These are phyloP conservation scores for Brettanomyces anomalus DNA, from an alignment of 805 yeast genomes.

Conservation along the genomic window DNA sequence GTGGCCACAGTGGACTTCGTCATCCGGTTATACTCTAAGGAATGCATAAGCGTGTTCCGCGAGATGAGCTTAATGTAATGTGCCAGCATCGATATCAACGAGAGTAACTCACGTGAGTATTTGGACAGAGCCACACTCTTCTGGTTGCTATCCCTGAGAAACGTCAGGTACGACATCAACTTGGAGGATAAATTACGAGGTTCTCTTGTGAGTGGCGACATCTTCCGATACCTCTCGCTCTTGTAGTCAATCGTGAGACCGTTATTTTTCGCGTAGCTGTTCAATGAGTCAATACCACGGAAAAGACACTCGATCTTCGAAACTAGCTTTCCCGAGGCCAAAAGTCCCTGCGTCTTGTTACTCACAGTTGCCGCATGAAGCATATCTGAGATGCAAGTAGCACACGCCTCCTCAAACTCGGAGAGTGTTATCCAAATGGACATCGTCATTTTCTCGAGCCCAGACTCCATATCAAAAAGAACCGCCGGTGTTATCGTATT, in stretches of 20 bases:
- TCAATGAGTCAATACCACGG: constrained; percentile 54
- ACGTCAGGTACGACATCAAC: constrained; percentile 79
- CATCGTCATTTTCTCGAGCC: constrained; percentile 48
- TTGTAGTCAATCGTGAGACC: constrained; percentile 15
- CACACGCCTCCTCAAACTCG: constrained; percentile 84
- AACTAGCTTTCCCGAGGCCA: constrained; percentile 64
- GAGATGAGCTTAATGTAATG: constrained; percentile 84
- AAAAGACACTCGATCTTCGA: constrained; percentile 70
- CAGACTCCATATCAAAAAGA: constrained; percentile 49
- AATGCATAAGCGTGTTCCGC: constrained; percentile 68
- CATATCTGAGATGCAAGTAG: constrained; percentile 87
- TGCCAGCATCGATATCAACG: constrained; percentile 84
- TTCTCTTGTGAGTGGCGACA: constrained; percentile 40
- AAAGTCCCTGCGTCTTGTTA: constrained; percentile 57
- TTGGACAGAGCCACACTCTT: constrained; percentile 24
- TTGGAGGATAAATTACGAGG: constrained; percentile 87
- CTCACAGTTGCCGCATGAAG: constrained; percentile 72
- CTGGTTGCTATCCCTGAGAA: constrained; percentile 52
- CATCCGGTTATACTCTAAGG: constrained; percentile 57
- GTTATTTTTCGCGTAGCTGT: constrained; percentile 14
- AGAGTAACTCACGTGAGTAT: constrained; percentile 58
- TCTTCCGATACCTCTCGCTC: constrained; percentile 13
- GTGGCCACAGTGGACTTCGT: constrained; percentile 52
- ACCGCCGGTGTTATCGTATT: constrained; percentile 33
- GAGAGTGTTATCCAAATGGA: constrained; percentile 82